A percentile compares a stretch with the other conserved stretches of the same genome.
phyloP scores from a whole-genome alignment of 768 basidiomycete species.

The Phylloporus sp. region DNA sequence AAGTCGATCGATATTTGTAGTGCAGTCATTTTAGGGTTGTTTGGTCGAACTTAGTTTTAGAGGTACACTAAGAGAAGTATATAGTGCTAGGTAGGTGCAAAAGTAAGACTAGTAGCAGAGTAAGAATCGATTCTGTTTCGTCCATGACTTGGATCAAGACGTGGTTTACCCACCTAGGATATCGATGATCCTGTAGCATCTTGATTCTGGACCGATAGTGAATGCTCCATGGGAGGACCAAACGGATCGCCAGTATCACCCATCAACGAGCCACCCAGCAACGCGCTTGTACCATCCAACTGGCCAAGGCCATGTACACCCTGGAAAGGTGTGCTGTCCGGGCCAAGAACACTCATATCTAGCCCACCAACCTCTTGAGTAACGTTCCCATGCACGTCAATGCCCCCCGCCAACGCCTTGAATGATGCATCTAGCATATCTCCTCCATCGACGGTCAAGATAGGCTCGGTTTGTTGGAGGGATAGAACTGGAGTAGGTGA shows the following conservation, averaged over 20 bases:
- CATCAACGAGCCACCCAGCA: constrained; percentile 61
- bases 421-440: constrained; percentile 53
- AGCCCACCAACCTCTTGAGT: constrained; percentile 43
- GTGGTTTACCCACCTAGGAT: constrained; percentile 5
- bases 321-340: constrained; percentile 61
- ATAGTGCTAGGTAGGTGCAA: too few species aligned
- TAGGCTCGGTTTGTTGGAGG: constrained; percentile 44
- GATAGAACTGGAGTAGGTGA: constrained; percentile 65
- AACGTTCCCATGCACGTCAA: constrained; percentile 36
- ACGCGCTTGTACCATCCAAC: constrained; percentile 46
- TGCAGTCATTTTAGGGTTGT: constrained; percentile 18
- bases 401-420: constrained; percentile 47
- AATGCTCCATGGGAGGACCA: constrained; percentile 26
- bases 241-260: constrained; percentile 62
- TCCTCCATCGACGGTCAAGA: constrained; percentile 36
- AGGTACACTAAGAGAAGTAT: not conserved
- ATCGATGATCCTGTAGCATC: constrained; percentile 9
- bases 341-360: constrained; percentile 61
- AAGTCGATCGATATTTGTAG: constrained; percentile 13
- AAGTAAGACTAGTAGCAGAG: not conserved
- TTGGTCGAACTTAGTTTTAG: constrained; percentile 4
- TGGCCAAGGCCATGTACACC: constrained; percentile 52
- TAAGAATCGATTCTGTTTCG: too few species aligned
- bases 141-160: not conserved
- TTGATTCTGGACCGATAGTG: constrained; percentile 9